Percentiles rank a stretch among this genome's conserved stretches.
phyloP scores from a whole-genome alignment of 129 eudicot species.

The Pittosporum tobira region DNA sequence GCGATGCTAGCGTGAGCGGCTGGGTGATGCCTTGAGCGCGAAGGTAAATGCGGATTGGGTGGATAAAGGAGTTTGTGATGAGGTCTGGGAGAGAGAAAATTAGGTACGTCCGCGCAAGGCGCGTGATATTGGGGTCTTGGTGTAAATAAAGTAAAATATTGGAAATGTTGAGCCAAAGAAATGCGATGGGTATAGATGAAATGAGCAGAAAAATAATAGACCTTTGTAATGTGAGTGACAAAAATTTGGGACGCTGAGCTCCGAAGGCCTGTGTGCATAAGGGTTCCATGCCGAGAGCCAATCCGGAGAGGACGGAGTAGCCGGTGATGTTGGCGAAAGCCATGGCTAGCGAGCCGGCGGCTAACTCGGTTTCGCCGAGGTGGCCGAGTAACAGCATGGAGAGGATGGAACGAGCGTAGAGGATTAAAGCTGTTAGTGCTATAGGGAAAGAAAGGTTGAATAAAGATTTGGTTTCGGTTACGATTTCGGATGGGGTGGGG shows the following conservation, averaged over 20 bases:
- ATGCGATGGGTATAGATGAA: conserved; percentile 34
- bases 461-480: conserved; percentile 29
- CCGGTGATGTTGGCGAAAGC: conserved; percentile 80
- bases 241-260: conserved; percentile 40
- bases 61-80: conserved; percentile 45
- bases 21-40: conserved; percentile 70
- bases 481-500: conserved; percentile 9
- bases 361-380: conserved; percentile 59
- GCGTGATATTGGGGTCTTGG: conserved; percentile 42
- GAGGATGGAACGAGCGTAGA: conserved; percentile 54
- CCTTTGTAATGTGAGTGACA: conserved; percentile 44
- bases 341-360: conserved; percentile 71
- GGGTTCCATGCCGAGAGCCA: conserved; percentile 83
- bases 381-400: conserved; percentile 69
- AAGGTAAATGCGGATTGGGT: conserved; percentile 72
- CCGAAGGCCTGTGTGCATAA: conserved; percentile 75
- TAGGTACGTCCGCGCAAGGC: conserved; percentile 41
- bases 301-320: conserved; percentile 60
- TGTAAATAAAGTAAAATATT: conserved; percentile 29
- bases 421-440: conserved; percentile 44
- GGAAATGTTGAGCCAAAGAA: conserved; percentile 48
- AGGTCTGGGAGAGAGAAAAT: conserved; percentile 56
- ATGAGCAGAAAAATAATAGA: conserved; percentile 40
- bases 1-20: conserved; percentile 49
- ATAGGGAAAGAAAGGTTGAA: conserved; percentile 46